Evolutionary conservation across 352 stramenopile species (phyloP), one percentile per base, ranked within the genome.

Genomic region (Pilasporangium apinafurcum): DNA sequence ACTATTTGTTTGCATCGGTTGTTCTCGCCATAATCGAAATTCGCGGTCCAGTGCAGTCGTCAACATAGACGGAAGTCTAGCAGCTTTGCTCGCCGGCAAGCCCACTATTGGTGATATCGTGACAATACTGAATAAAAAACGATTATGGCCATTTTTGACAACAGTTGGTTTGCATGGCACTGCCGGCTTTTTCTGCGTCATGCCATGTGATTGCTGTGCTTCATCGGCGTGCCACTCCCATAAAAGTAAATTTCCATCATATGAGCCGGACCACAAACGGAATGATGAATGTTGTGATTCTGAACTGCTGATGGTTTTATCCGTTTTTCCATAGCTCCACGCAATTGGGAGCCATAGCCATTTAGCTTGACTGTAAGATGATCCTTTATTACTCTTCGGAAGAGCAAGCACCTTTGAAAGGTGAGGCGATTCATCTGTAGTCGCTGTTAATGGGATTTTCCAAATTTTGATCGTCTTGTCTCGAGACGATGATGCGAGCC

Each of bases 401-500:
- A 88, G 52, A 17, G 61, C 51, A 10, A 78, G 44, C 20, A 65
- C 41, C 13, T 69, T 59, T 5, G 69, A 42, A 25, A 78, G 27
- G 1, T 25, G 30, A 2, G 59, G 51, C 16, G 64, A 38, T 16
- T 56, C 27, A 5, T 16, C 20, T 14, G 21, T 7, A 3, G 1
- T 3, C 4, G 34, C 16, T 31, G 37, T 55, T 18, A 25, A 16
- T 16, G 8, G 14, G 5, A 66, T 35, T 17, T 42, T 52, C 76
- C 76, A 91, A 10, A 88, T 52, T 29, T 85, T 83, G 38, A 91
- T 86, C 2, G 44, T 69, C 24, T 79, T 76, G 48, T 91, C 79
- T 0, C 73, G 63, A 16, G 79, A 88, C 13, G 75, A 83, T 14
- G 73, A 81, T 9, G 75, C 75, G 5, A 91, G 57, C 51, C 70